phyloP scores from a whole-genome alignment of 106 monocot genomes.

The Dendrobium catenatum region DNA sequence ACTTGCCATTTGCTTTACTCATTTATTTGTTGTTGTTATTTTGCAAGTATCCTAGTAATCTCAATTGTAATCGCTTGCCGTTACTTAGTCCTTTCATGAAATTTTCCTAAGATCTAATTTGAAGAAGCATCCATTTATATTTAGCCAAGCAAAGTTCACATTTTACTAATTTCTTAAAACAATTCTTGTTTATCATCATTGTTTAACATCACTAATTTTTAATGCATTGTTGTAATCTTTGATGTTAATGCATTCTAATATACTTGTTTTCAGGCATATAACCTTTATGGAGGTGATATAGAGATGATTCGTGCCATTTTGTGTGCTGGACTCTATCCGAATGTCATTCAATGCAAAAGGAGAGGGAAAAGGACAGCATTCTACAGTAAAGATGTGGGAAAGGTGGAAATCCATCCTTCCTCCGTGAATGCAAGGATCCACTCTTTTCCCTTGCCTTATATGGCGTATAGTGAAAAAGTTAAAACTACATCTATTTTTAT shows the following conservation, averaged over 20 bases:
- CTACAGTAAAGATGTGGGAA: slow-evolving; percentile 96
- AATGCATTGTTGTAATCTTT: neutral
- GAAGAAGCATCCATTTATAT: too few species aligned
- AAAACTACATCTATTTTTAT: slow-evolving; percentile 82
- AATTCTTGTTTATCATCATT: too few species aligned
- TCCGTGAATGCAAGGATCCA: slow-evolving; percentile 88
- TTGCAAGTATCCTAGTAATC: too few species aligned
- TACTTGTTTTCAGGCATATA: slow-evolving; percentile 52
- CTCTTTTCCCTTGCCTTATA: slow-evolving; percentile 75
- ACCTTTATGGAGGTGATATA: slow-evolving; percentile 71
- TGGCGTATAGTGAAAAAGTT: slow-evolving; percentile 96
- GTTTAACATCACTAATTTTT: too few species aligned
- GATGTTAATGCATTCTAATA: neutral
- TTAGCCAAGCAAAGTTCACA: too few species aligned
- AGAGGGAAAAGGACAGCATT: slow-evolving; percentile 92
- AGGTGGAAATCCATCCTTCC: slow-evolving; percentile 94
- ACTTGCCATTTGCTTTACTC: too few species aligned
- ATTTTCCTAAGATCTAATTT: too few species aligned
- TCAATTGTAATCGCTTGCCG: too few species aligned
- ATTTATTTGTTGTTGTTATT: too few species aligned
- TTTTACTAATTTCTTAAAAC: too few species aligned
- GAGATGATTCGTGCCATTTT: slow-evolving; percentile 92
- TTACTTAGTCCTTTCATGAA: too few species aligned
- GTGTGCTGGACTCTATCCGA: slow-evolving; percentile 93
- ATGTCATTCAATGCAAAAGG: slow-evolving; percentile 94